phyloP scores from a whole-genome alignment of 495 filamentous ascomycete genomes.

The Penicillium salamii region DNA sequence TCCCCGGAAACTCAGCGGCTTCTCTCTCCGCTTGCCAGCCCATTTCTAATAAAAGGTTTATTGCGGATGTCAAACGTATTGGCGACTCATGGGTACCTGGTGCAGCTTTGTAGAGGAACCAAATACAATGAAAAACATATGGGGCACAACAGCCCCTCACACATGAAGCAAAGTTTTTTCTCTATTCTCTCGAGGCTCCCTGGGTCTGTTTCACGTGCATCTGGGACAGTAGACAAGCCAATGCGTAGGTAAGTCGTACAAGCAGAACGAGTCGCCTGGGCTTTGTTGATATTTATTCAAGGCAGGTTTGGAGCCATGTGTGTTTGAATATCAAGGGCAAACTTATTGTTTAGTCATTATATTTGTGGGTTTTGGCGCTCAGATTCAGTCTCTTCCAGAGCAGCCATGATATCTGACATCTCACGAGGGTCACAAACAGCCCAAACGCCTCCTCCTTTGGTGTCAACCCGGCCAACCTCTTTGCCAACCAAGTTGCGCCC shows the following conservation, averaged over 20 bases:
- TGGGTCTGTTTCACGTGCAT: too few relatives aligned
- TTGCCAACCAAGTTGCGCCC: slow-evolving; percentile 92
- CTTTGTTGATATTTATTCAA: too few relatives aligned
- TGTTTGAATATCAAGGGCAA: too few relatives aligned
- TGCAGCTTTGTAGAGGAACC: slow-evolving; percentile 33
- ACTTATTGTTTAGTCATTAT: not conserved
- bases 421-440: slow-evolving; percentile 83
- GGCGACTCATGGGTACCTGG: slow-evolving; percentile 65
- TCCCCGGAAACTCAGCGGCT: slow-evolving; percentile 26
- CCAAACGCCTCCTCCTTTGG: slow-evolving; percentile 90
- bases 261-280: too few relatives aligned
- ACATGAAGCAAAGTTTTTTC: not conserved
- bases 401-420: slow-evolving; percentile 70
- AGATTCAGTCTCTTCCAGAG: slow-evolving; percentile 69
- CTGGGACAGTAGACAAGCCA: too few relatives aligned
- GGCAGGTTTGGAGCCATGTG: too few relatives aligned
- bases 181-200: too few relatives aligned
- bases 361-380: not conserved
- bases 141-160: too few relatives aligned
- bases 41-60: slow-evolving; percentile 80
- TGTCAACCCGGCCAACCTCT: slow-evolving; percentile 80
- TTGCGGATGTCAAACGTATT: slow-evolving; percentile 77
- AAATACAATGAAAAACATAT: not conserved
- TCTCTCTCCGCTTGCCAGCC: slow-evolving; percentile 44
- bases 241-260: too few relatives aligned